Base-by-base conservation (phyloP, 75 land plant species). In the Larix kaempferi region DNA sequence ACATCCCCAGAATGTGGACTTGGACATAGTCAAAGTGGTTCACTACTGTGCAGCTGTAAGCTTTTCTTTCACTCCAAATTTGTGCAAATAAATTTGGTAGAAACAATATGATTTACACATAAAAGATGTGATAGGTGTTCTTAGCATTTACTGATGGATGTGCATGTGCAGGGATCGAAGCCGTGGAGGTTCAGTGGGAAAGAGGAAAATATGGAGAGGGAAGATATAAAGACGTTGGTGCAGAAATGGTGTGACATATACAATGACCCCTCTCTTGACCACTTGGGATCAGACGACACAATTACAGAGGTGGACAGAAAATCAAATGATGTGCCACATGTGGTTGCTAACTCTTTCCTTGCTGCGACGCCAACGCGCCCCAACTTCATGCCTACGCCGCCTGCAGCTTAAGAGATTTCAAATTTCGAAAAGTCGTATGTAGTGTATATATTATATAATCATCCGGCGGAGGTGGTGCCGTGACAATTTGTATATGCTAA, bases 151-250 rank as follows among this genome's bases (percentile, higher is more conserved):
- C 33, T 0, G 33, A 29, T 29, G 33, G 1, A 29, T 29, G 33
- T 29, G 33, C 33, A 29, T 29, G 33, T 29, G 56, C 82, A 89
- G 92, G 92, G 92, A 12, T 90, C 89, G 16, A 90, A 90, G 77
- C 92, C 89, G 56, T 90, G 92, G 92, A 81, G 87, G 74, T 90
- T 78, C 81, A 90, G 85, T 2, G 92, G 92, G 1, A 62, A 90
- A 49, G 92, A 87, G 64, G 89, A 76, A 26, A 87, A 90, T 83
- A 90, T 90, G 92, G 83, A 90, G n/a, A 86, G 89, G 72, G 89
- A 90, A 44, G 89, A 87, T 71, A 80, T 90, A 58, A 90, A 87
- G 77, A 76, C 71, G 83, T 76, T 90, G 16, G 89, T 90, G 73
- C 25, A 75, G 22, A 87, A 87, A 77, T 90, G 92, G 92, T 83